Percentiles rank a stretch among this genome's conserved stretches.
phyloP scores from a whole-genome alignment of 2,329 filamentous ascomycete species.

The Scedosporium minutisporum region DNA sequence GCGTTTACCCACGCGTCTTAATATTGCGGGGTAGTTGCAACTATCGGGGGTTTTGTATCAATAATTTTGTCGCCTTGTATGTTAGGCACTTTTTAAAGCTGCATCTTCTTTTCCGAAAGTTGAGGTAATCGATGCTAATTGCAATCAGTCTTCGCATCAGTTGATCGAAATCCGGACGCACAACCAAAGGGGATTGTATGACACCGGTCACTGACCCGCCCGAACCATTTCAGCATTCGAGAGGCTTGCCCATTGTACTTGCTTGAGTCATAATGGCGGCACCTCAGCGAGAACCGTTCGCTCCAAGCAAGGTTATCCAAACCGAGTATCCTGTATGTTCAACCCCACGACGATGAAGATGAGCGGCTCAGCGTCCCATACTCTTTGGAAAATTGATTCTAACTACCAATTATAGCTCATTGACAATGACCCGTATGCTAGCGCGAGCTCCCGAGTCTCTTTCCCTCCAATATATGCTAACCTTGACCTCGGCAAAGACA shows the following conservation, averaged over 20 bases:
- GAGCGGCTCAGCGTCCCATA: background rate
- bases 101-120: background rate
- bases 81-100: too few relatives aligned
- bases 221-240: background rate
- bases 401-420: conserved; percentile 62
- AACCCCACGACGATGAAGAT: background rate
- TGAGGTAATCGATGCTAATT: background rate
- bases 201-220: background rate
- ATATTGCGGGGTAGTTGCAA: too few relatives aligned
- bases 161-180: too few relatives aligned
- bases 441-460: background rate
- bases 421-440: conserved; percentile 90
- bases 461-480: conserved; percentile 7
- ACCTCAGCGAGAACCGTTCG: conserved; percentile 4
- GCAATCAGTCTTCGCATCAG: too few relatives aligned
- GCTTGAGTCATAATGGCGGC: conserved; percentile 6
- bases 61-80: too few relatives aligned
- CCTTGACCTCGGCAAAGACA: conserved; percentile 47
- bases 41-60: too few relatives aligned
- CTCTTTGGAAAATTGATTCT: conserved; percentile 9
- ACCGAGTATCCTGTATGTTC: conserved; percentile 78
- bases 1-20: too few relatives aligned
- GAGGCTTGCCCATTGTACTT: background rate
- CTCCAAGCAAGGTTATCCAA: conserved; percentile 60
- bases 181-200: background rate